Base-by-base conservation (phyloP, 2,329 filamentous ascomycete genomes). In the Penicillium sp. region DNA sequence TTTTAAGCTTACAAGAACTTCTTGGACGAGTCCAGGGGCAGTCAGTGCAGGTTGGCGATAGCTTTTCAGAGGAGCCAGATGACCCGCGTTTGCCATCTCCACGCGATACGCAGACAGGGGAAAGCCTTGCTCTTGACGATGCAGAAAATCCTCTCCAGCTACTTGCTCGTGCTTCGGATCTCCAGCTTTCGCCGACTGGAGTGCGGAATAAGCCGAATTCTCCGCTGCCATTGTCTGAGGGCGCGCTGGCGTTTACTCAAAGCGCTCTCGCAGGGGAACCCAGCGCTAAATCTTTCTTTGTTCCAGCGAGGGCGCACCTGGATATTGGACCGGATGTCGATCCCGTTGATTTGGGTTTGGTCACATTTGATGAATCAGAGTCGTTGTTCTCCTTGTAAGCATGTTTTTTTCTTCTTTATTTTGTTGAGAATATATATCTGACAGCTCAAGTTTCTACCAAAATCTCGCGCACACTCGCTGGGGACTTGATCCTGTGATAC, bases 71-170 rank as follows among this genome's bases (percentile, higher is more conserved):
- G 32, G 70, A 72, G n/a, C 47, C 48, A 11, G 59, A 62, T 13
- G 58, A 59, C 34, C 42, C 56, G 8, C 63, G 61, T 32, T 60
- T 61, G 6, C 51, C 55, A 13, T 61, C 67, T 38, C 61, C 66
- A 8, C 62, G 54, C 7, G 67, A 65, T 32, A 55, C 57, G 11
- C 67, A 67, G 30, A 65, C 67, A 14, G 77, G 80, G 35, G 82
- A 84, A 50, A 80, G 76, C 45, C 78, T 88, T 30, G 80, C 84
- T 11, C 75, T 88, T 26, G 87, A 90, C 61, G 88, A 89, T 67
- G 87, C 87, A 3, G 87, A 91, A 65, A 91, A 90, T 57, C 87
- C 87, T 0, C 74, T 90, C 5, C 87, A 91, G 68, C 74, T 90
- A 14, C 82, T 91, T 32, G 88, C 88, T 2, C 81, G 87, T 30